Base-by-base conservation (phyloP, 148 eudicot genomes). In the Nepenthes gracilis region DNA sequence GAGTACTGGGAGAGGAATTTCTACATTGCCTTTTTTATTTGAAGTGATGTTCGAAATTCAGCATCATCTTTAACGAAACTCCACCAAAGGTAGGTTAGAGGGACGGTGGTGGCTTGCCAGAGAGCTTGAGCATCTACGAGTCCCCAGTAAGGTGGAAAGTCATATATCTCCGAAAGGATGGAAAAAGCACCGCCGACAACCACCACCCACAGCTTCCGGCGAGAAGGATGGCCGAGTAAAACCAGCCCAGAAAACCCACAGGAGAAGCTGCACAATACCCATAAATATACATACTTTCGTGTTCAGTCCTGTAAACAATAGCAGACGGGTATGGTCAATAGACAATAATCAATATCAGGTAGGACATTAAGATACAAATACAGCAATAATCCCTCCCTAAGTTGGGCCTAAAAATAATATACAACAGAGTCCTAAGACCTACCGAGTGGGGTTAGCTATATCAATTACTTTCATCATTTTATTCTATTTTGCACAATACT, bases 211-310 rank as follows among this genome's bases (percentile, higher is more conserved):
- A 88, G 55, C 67, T 85, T 91, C 88, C 77, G 64, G 7, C 86
- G 90, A 33, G 84, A 73, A 8, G 88, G 96, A 63, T 87, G 90
- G 35, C 67, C 67, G 74, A 56, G 75, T 73, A 11, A 70, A 15
- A 48, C 77, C 74, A 38, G 86, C 88, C 97, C 97, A 87, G n/a
- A 85, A 37, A 1, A 79, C 81, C 97, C 97, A 91, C 47, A 87
- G 12, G 43, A 77, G 65, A 49, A 87, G 71, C 61, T 88, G 88
- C 6, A 64, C 71, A 9, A 72, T 52, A 11, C 72, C 74, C 80
- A 85, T 75, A 53, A 69, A 67, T 43, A 69, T 14, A 59, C 87
- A 85, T 23, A 91, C 85, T 72, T 73, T 85, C 75, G 47, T 66
- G 75, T 91, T 87, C 73, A 78, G 65, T 52, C 81, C 96, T 91